phyloP scores from a whole-genome alignment of 768 basidiomycete genomes.

The Calocybe indica region DNA sequence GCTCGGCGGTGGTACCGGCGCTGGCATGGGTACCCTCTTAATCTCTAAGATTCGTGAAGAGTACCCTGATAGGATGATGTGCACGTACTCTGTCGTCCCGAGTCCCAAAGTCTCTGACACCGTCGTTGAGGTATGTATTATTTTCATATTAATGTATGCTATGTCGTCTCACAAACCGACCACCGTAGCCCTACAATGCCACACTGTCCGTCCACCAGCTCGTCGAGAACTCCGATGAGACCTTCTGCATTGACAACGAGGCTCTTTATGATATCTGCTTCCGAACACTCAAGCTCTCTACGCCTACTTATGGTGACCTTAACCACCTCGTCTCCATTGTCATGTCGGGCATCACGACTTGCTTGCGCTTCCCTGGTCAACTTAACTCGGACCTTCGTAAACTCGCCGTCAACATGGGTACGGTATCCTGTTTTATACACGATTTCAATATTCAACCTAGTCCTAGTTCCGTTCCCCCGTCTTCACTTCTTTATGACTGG shows the following conservation, averaged over 20 bases:
- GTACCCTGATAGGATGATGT: slow-evolving; percentile 99
- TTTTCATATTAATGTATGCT: not conserved
- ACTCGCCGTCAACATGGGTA: slow-evolving; percentile 98
- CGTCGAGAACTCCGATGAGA: slow-evolving; percentile 99
- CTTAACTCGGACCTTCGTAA: slow-evolving; percentile 98
- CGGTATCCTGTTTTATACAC: slow-evolving; percentile 16
- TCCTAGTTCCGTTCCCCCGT: slow-evolving; percentile 91
- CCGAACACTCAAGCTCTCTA: slow-evolving; percentile 92
- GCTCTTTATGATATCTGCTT: slow-evolving; percentile 99
- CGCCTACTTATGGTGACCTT: slow-evolving; percentile 95
- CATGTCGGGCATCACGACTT: slow-evolving; percentile 99
- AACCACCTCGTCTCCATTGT: slow-evolving; percentile 97
- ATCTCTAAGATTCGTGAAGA: slow-evolving; percentile 99
- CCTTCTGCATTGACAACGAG: slow-evolving; percentile 99
- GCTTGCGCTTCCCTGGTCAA: slow-evolving; percentile 99
- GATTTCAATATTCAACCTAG: not conserved
- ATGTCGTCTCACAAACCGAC: not conserved
- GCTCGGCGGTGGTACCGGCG: slow-evolving; percentile 97
- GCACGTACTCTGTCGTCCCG: slow-evolving; percentile 98
- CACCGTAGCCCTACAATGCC: slow-evolving; percentile 87
- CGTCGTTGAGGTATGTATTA: slow-evolving; percentile 74
- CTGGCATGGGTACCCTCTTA: slow-evolving; percentile 98
- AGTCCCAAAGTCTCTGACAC: slow-evolving; percentile 98
- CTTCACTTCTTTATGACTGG: slow-evolving; percentile 99
- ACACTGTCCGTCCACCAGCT: slow-evolving; percentile 98